A percentile compares a stretch with the other conserved stretches of the same genome.
Conservation (phyloP, 2,329 filamentous ascomycete genomes). For the Fusarium continuum region DNA sequence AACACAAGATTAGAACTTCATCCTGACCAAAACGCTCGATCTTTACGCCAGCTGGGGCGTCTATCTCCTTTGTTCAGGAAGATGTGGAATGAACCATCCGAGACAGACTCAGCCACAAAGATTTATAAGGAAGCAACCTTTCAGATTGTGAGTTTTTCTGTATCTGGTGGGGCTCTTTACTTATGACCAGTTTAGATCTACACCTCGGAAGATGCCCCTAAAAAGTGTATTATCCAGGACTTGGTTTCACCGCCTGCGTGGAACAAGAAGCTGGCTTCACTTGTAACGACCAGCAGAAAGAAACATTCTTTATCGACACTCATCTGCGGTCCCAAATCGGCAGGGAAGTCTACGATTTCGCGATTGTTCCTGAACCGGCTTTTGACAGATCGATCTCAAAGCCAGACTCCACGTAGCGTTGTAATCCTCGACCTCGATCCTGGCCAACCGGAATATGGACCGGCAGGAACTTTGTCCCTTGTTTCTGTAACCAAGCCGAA, state of each 20-base stretch:
- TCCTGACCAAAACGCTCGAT: constrained; percentile 58
- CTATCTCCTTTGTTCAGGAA: constrained; percentile 73
- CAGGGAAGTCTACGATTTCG: constrained; percentile 80
- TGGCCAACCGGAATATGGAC: constrained; percentile 78
- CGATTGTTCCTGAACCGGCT: constrained; percentile 73
- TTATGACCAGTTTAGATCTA: constrained; percentile 56
- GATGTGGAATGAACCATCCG: constrained; percentile 67
- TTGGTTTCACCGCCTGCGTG: constrained; percentile 66
- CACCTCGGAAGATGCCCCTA: constrained; percentile 62
- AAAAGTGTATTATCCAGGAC: constrained; percentile 60
- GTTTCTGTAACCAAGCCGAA: constrained; percentile 68
- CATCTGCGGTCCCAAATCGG: constrained; percentile 74
- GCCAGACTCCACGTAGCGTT: constrained; percentile 47
- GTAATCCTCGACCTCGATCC: constrained; percentile 80
- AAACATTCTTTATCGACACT: constrained; percentile 57
- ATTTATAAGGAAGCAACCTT: constrained; percentile 49
- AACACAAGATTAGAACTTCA: constrained; percentile 64
- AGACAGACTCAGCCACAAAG: constrained; percentile 30
- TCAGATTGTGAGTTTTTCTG: constrained; percentile 56
- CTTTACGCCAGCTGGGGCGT: constrained; percentile 62
- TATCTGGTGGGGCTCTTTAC: neutral
- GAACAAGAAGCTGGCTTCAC: constrained; percentile 66
- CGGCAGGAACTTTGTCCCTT: constrained; percentile 75
- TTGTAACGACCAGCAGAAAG: constrained; percentile 48
- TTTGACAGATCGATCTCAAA: constrained; percentile 55